Base-by-base conservation (phyloP, 768 basidiomycete species). In the Rhizopogon vulgaris region DNA sequence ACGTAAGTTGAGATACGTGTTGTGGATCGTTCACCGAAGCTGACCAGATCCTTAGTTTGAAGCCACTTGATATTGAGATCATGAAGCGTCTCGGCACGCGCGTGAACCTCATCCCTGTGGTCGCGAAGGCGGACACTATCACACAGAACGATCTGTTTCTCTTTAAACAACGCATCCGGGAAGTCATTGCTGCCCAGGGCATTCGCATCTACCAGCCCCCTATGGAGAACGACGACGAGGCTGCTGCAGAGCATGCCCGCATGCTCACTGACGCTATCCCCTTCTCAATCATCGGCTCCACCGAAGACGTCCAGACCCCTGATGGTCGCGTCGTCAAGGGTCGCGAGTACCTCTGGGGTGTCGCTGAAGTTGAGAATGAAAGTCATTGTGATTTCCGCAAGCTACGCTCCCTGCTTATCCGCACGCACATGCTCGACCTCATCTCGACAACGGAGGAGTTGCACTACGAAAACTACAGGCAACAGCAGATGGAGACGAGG, bases 321-420 rank as follows among this genome's bases (percentile, higher is more conserved):
- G 95, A 98, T 65, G 96, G 96, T 10, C 83, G 94, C 52, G 71
- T 82, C 32, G 96, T 99, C 65, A 98, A 98, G 73, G 96, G 96
- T 41, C 85, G 96, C 62, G 91, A 98, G 71, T 99, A 99, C 67
- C 83, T 95, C 12, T 99, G 96, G 96, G 96, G 96, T 78, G 94
- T 99, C n/a, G 96, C 96, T 8, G 96, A 99, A 78, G 95, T 99
- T 55, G 96, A 99, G 73, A 98, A 99, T 67, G 96, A 99, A 74
- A 87, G 87, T 68, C 96, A 99, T 73, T 99, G 96, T 68, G 96
- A 98, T 72, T 99, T 99, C 84, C 90, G 89, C 73, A 97, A 96
- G 73, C 78, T 99, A 47, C 89, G 96, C 50, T 92, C 93, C 10
- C 78, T 98, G 38, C 78, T 98, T 41, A 95, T 98, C 71, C 85